Percentiles rank a stretch among this genome's conserved stretches.
phyloP scores from a whole-genome alignment of 129 eudicot genomes.

The Ambrosia artemisiifolia region DNA sequence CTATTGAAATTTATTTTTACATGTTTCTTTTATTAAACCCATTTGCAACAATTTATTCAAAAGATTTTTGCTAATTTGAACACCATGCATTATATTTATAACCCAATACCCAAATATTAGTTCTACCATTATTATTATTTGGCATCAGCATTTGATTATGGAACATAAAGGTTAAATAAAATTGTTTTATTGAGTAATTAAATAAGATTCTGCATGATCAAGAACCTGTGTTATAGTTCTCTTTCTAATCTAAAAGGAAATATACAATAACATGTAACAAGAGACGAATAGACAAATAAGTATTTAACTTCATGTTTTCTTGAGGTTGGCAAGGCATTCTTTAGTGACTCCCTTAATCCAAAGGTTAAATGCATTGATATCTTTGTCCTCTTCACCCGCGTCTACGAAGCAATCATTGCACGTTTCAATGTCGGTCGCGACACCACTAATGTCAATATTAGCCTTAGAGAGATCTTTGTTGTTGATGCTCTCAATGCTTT shows the following conservation, averaged over 20 bases:
- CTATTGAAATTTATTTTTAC: too few relatives aligned
- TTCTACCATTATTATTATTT: too few relatives aligned
- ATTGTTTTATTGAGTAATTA: conserved; percentile 6
- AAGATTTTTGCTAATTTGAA: too few relatives aligned
- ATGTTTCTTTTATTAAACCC: too few relatives aligned
- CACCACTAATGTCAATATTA: conserved; percentile 14
- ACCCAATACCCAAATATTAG: background rate
- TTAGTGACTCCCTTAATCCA: conserved; percentile 10
- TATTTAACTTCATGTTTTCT: background rate
- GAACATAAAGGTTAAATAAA: background rate
- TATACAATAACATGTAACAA: background rate
- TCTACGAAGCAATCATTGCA: conserved; percentile 19
- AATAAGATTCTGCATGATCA: background rate
- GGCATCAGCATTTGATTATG: background rate
- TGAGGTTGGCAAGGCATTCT: conserved; percentile 9
- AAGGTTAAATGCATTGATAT: background rate
- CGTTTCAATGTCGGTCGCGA: conserved; percentile 18
- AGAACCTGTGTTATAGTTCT: conserved; percentile 5
- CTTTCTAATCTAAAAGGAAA: conserved; percentile 1
- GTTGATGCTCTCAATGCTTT: conserved; percentile 18
- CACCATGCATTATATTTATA: background rate
- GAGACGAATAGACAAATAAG: background rate
- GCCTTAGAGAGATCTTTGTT: conserved; percentile 13
- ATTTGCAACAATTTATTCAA: too few relatives aligned
- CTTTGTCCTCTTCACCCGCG: background rate